Conservation (phyloP, 2,329 filamentous ascomycete genomes). For the Aspergillus quadrilineatus region DNA sequence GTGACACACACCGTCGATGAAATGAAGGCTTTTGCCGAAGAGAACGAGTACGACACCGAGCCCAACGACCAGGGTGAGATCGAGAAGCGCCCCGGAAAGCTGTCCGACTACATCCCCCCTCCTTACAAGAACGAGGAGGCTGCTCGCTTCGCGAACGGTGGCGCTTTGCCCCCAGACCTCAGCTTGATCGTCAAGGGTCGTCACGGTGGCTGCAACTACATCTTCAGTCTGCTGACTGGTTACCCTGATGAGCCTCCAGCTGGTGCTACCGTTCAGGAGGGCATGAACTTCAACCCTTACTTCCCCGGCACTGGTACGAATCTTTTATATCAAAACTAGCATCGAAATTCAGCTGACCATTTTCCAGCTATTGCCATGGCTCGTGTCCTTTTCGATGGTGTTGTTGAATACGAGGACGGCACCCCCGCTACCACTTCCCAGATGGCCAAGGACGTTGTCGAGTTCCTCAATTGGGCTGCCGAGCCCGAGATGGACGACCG, state of each 20-base stretch:
- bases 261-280: slow-evolving; percentile 77
- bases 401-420: slow-evolving; percentile 97
- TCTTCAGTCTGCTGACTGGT: slow-evolving; percentile 94
- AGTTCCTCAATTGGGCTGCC: slow-evolving; percentile 99
- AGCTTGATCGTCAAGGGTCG: slow-evolving; percentile 96
- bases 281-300: slow-evolving; percentile 99
- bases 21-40: slow-evolving; percentile 94
- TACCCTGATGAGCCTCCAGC: slow-evolving; percentile 96
- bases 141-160: slow-evolving; percentile 95
- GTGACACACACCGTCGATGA: slow-evolving; percentile 93
- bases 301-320: slow-evolving; percentile 86
- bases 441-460: slow-evolving; percentile 99
- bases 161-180: slow-evolving; percentile 95
- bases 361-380: slow-evolving; percentile 80
- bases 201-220: slow-evolving; percentile 97
- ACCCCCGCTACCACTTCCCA: slow-evolving; percentile 93
- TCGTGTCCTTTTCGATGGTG: slow-evolving; percentile 93
- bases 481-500: slow-evolving; percentile 99
- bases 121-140: slow-evolving; percentile 99
- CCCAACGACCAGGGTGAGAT: slow-evolving; percentile 98
- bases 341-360: slow-evolving; percentile 6
- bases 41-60: slow-evolving; percentile 98
- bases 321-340: background rate
- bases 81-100: slow-evolving; percentile 96
- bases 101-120: slow-evolving; percentile 91